Evolutionary conservation across 345 rosid species (phyloP).

Genomic region (Reutealis trisperma): DNA sequence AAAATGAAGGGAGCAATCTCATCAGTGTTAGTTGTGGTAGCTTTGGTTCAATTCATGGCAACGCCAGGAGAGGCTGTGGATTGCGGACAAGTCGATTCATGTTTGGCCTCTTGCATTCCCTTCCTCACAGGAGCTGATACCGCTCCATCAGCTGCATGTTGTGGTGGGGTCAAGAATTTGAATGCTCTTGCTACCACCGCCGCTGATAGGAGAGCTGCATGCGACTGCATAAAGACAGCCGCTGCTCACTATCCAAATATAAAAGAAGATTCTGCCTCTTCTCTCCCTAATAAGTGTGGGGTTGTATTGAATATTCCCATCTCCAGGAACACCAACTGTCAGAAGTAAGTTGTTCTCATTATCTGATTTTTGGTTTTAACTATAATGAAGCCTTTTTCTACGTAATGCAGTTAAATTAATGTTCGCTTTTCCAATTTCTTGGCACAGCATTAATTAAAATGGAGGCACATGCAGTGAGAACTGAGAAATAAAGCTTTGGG

Average conservation of each 20-base stretch:
- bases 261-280: neutral
- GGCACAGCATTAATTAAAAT: neutral
- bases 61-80: neutral
- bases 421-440: neutral
- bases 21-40: neutral
- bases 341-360: neutral
- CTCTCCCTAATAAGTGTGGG: neutral
- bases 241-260: neutral
- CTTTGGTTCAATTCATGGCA: neutral
- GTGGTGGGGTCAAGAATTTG: neutral
- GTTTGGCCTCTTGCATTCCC: neutral
- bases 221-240: neutral
- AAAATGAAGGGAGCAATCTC: neutral
- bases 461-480: neutral
- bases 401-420: neutral
- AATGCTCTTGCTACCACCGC: neutral
- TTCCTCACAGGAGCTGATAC: neutral
- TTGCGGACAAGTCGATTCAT: neutral
- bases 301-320: neutral
- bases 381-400: neutral
- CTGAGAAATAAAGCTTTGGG: conserved; percentile 1
- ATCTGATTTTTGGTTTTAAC: neutral
- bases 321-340: neutral
- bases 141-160: neutral
- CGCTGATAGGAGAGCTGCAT: neutral